Percentiles rank a stretch among this genome's conserved stretches.
phyloP scores from a whole-genome alignment of 345 rosid genomes.

The Salix udensis region DNA sequence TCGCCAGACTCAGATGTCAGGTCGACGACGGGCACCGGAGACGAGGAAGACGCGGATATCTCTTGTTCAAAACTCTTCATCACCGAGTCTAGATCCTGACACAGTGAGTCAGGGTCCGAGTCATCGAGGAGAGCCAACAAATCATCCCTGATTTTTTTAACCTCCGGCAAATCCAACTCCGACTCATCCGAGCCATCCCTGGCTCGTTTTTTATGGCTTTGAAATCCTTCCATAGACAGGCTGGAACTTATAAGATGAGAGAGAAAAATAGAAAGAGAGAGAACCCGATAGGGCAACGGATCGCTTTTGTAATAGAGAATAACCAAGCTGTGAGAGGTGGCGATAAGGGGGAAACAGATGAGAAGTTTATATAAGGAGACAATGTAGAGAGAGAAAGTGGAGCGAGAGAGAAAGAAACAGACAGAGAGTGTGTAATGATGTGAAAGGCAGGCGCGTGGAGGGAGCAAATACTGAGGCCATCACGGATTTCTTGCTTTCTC shows the following conservation, averaged over 20 bases:
- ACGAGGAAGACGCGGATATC: constrained; percentile 10
- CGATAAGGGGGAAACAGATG: constrained; percentile 28
- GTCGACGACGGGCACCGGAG: constrained; percentile 11
- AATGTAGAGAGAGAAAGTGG: constrained; percentile 25
- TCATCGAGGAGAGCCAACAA: constrained; percentile 28
- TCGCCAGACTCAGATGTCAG: constrained; percentile 42
- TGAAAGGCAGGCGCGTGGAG: constrained; percentile 45
- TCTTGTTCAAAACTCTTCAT: constrained; percentile 28
- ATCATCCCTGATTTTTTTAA: constrained; percentile 43
- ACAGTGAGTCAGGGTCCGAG: constrained; percentile 15
- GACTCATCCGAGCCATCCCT: constrained; percentile 39
- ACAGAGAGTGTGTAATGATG: constrained; percentile 18
- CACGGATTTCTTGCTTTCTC: constrained; percentile 46
- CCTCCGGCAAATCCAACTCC: constrained; percentile 34
- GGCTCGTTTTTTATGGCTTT: constrained; percentile 36
- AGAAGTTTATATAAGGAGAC: constrained; percentile 43
- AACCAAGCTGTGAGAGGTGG: constrained; percentile 10
- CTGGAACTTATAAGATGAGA: accelerated
- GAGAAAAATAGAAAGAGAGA: background rate
- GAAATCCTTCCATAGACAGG: constrained; percentile 27
- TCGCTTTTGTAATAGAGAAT: constrained; percentile 15
- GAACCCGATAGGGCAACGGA: background rate
- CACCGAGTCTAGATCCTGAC: constrained; percentile 21
- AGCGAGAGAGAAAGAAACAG: background rate
- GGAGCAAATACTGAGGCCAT: constrained; percentile 28